phyloP scores from a whole-genome alignment of 768 basidiomycete genomes.

The Trametes punicea region DNA sequence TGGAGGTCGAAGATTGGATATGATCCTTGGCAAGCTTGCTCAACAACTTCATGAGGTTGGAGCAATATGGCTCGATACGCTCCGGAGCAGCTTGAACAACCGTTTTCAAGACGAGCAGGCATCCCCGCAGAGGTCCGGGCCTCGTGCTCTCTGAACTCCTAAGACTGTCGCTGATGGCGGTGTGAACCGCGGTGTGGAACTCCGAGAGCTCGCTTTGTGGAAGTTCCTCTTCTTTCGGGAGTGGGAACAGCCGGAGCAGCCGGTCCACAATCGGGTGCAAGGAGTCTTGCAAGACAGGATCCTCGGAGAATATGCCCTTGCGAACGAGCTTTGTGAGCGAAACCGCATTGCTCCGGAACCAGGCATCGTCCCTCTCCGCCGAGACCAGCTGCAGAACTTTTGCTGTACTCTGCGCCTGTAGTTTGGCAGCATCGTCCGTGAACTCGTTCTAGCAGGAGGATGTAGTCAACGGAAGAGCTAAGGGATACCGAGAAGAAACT shows the following conservation, averaged over 20 bases:
- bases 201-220: slow-evolving; percentile 60
- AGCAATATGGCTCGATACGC: slow-evolving; percentile 76
- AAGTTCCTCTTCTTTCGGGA: slow-evolving; percentile 70
- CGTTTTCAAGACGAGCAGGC: slow-evolving; percentile 83
- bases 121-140: slow-evolving; percentile 58
- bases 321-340: slow-evolving; percentile 81
- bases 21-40: slow-evolving; percentile 88
- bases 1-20: slow-evolving; percentile 49
- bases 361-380: slow-evolving; percentile 75
- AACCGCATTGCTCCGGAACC: slow-evolving; percentile 71
- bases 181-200: slow-evolving; percentile 74
- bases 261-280: slow-evolving; percentile 81
- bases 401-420: slow-evolving; percentile 72
- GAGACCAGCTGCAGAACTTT: slow-evolving; percentile 87
- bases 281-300: slow-evolving; percentile 74
- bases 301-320: slow-evolving; percentile 82
- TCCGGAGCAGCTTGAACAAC: slow-evolving; percentile 79
- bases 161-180: slow-evolving; percentile 76
- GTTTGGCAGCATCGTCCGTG: slow-evolving; percentile 56
- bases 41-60: slow-evolving; percentile 76
- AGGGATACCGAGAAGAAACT: slow-evolving; percentile 20
- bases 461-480: not conserved
- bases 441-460: slow-evolving; percentile 60
- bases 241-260: slow-evolving; percentile 70
- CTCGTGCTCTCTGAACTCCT: slow-evolving; percentile 46